Evolutionary conservation across 371 early-diverging fungal genomes (phyloP), one percentile per base, ranked within the genome.

Genomic region (Rhizopus delemar): DNA sequence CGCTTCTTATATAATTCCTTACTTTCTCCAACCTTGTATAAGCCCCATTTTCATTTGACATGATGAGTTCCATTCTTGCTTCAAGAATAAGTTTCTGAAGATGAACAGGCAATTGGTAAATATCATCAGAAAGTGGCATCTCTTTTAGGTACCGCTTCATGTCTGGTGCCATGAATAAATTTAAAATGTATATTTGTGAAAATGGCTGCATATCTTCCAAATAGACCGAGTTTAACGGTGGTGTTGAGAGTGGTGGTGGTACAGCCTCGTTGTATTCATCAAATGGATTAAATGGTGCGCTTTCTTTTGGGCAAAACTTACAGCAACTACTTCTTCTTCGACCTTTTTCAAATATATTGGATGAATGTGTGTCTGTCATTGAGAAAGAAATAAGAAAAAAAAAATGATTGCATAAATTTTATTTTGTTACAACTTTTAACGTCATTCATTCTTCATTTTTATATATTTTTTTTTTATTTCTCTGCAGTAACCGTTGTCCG

Each of bases 151-250:
- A 77, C 15, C 65, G 46, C 7, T 45, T 32, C 65, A 73, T 70
- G 41, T 77, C 69, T 12, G 75, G 74, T 9, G 67, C 66, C 36
- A 67, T 53, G 35, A 77, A 70, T 5, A 77, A 48, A 34, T 70
- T 70, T 9, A 74, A n/a, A 1, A 77, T 53, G 53, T 74, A 72
- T 12, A 53, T 59, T 16, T 54, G 62, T 5, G 62, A 48, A 36
- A 63, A 60, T 0, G 69, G 71, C 15, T 66, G 54, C 7, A 43
- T 12, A 38, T 65, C 46, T 29, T 65, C 65, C 28, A 41, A 64
- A 38, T 49, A 45, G 5, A 65, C 46, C 28, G 33, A 50, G 9
- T 60, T 53, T 8, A 65, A 45, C 11, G 65, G 65, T 8, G 65
- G 65, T 6, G 60, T 65, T 1, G 51, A 8, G 4, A 51, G 29